Conservation (phyloP, 495 filamentous ascomycete species). For the Aspergillus asperescens region DNA sequence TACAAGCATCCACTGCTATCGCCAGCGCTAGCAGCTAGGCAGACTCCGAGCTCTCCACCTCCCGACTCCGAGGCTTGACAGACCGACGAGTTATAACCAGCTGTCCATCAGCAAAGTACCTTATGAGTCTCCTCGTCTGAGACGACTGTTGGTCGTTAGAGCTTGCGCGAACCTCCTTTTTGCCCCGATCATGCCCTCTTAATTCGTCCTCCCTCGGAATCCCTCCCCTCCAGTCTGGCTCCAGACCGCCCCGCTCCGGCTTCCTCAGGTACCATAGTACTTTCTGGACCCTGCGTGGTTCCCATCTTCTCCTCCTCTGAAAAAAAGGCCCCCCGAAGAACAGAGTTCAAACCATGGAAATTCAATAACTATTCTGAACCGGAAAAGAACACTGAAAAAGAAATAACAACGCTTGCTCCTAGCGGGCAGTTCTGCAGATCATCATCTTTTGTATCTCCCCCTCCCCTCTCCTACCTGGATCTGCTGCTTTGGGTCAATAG, state of each 20-base stretch:
- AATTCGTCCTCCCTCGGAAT: conserved; percentile 13
- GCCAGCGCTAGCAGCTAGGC: neutral
- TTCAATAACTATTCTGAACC: neutral
- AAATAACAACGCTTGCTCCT: too few relatives aligned
- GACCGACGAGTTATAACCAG: conserved; percentile 1
- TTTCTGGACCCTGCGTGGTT: neutral
- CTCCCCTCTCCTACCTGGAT: neutral
- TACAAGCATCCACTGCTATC: neutral
- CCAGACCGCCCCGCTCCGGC: conserved; percentile 17
- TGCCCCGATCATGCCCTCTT: conserved; percentile 11
- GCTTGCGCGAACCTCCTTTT: conserved; percentile 8
- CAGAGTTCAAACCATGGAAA: neutral
- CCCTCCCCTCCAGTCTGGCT: conserved; percentile 3
- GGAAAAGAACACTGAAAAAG: conserved; percentile 5
- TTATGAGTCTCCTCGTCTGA: too few relatives aligned
- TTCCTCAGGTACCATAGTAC: conserved; percentile 6
- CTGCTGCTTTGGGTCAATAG: neutral
- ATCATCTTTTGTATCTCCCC: conserved; percentile 12
- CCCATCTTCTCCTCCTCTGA: neutral
- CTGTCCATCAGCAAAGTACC: too few relatives aligned
- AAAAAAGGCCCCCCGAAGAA: neutral
- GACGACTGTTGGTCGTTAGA: neutral
- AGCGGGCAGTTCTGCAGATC: conserved; percentile 9
- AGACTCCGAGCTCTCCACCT: conserved; percentile 20
- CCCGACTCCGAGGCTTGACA: conserved; percentile 24